phyloP scores from a whole-genome alignment of 164 flowering plant genomes.

The Euptelea pleiosperma region DNA sequence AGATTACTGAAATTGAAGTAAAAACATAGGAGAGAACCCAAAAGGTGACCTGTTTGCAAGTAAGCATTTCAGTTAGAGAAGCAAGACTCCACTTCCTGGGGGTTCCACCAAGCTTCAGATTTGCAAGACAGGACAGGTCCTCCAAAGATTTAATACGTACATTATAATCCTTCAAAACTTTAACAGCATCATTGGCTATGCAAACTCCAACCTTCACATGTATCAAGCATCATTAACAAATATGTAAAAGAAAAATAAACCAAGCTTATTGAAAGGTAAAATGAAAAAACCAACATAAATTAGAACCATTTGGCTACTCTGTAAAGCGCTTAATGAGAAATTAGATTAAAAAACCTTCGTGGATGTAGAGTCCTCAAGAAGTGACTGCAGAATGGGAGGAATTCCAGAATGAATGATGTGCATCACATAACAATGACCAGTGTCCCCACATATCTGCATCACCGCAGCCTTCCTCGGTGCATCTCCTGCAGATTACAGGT shows the following conservation, averaged over 20 bases:
- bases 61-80: slow-evolving; percentile 54
- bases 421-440: slow-evolving; percentile 62
- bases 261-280: too few relatives aligned
- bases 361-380: slow-evolving; percentile 63
- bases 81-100: slow-evolving; percentile 57
- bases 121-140: slow-evolving; percentile 70
- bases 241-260: too few relatives aligned
- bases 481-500: slow-evolving; percentile 42
- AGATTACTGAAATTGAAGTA: background rate
- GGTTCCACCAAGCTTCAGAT: slow-evolving; percentile 52
- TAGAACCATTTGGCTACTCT: background rate
- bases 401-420: slow-evolving; percentile 87
- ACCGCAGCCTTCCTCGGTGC: slow-evolving; percentile 72
- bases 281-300: background rate
- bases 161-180: slow-evolving; percentile 58
- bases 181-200: slow-evolving; percentile 62
- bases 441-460: slow-evolving; percentile 71
- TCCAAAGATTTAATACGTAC: slow-evolving; percentile 46
- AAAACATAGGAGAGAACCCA: background rate
- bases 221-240: slow-evolving; percentile 7
- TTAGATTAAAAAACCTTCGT: slow-evolving; percentile 43
- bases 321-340: background rate
- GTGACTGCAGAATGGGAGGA: slow-evolving; percentile 47
- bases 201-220: slow-evolving; percentile 68
- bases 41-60: slow-evolving; percentile 51